A percentile compares a stretch with the other conserved stretches of the same genome.
Evolutionary conservation across 148 eudicot genomes (phyloP).

Genomic region (Rheum nobile): DNA sequence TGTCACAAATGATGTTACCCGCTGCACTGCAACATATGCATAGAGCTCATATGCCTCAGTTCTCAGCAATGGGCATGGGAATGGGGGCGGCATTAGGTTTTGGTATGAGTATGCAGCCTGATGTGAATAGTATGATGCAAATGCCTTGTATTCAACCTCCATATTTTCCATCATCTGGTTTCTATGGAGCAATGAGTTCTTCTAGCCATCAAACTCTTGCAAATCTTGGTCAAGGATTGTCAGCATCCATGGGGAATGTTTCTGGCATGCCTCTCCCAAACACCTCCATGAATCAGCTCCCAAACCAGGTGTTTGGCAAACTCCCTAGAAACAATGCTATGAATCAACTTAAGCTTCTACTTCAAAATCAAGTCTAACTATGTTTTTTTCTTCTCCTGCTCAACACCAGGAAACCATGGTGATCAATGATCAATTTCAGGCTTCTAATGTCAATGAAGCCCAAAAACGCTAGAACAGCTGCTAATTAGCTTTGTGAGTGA

Average conservation of each 20-base stretch:
- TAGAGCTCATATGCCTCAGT: constrained; percentile 63
- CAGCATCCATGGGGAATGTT: constrained; percentile 23
- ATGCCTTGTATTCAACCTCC: constrained; percentile 38
- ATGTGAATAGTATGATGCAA: constrained; percentile 44
- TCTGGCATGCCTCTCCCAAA: constrained; percentile 13
- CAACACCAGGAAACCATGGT: background rate
- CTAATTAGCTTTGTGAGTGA: constrained; percentile 7
- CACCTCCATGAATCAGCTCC: background rate
- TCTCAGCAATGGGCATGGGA: constrained; percentile 56
- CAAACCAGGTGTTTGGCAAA: background rate
- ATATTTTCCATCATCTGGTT: constrained; percentile 32
- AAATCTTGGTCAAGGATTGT: constrained; percentile 52
- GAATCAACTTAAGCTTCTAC: background rate
- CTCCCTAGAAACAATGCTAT: background rate
- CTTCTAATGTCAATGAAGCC: background rate
- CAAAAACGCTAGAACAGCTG: constrained; percentile 1
- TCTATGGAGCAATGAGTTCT: constrained; percentile 38
- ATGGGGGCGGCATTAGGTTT: constrained; percentile 62
- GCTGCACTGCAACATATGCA: constrained; percentile 64
- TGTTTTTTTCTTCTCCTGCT: background rate
- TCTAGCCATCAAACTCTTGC: constrained; percentile 34
- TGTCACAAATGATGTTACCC: constrained; percentile 87
- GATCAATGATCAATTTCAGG: background rate
- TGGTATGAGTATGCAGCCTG: constrained; percentile 50
- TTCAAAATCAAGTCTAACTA: background rate